These are phyloP conservation scores for Verticillium tricorpus DNA, from an alignment of 2,329 filamentous ascomycete genomes.

Conservation along the genomic window DNA sequence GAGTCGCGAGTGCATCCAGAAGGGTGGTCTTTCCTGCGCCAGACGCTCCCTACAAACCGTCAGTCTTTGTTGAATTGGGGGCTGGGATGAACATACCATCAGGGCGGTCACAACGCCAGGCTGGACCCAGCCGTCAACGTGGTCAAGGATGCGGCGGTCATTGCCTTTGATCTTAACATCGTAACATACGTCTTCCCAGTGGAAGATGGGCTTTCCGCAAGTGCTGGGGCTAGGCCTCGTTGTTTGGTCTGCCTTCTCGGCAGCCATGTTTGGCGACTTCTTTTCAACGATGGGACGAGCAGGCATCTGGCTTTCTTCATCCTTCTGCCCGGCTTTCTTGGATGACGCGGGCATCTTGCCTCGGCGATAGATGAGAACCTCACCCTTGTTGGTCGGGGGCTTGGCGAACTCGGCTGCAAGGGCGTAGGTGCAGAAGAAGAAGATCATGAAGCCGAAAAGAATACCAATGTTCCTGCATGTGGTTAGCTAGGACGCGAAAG, in stretches of 20 bases:
- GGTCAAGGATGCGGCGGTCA: constrained; percentile 59
- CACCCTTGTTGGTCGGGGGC: constrained; percentile 67
- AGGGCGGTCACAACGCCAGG: constrained; percentile 69
- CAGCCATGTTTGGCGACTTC: not conserved
- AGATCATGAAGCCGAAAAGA: constrained; percentile 56
- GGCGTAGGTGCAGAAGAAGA: constrained; percentile 59
- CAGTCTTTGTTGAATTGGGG: not conserved
- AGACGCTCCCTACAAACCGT: constrained; percentile 50
- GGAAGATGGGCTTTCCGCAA: constrained; percentile 42
- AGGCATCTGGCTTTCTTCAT: constrained; percentile 6
- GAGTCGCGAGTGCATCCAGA: constrained; percentile 66
- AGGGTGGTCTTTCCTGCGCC: constrained; percentile 75
- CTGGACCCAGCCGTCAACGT: constrained; percentile 74
- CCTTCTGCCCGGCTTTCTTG: not conserved
- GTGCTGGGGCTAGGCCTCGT: constrained; percentile 4
- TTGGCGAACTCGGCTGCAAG: constrained; percentile 60
- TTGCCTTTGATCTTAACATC: constrained; percentile 61
- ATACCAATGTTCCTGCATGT: constrained; percentile 60
- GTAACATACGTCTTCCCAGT: constrained; percentile 65
- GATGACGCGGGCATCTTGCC: constrained; percentile 44
- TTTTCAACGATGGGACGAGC: not conserved
- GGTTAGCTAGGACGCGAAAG: not conserved
- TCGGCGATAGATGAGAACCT: constrained; percentile 59
- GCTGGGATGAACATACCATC: constrained; percentile 46
- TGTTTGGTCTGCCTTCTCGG: not conserved